Evolutionary conservation across 108 stramenopile genomes (phyloP), one percentile per base, ranked within the genome.

Genomic region (Skeletonema costatum): DNA sequence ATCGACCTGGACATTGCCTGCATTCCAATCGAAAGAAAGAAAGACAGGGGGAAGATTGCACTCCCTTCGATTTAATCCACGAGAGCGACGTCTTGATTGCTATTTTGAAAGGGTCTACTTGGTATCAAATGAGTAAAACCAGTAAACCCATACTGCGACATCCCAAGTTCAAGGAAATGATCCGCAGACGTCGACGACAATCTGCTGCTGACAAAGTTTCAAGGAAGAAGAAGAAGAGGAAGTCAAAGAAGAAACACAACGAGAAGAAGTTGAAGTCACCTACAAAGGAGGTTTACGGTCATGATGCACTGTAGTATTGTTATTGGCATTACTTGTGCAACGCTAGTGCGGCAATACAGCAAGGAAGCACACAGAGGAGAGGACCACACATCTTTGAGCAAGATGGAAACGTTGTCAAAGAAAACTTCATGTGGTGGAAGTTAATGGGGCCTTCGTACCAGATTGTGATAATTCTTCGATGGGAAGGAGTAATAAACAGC

Each of bases 131-230:
- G 81, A 66, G 70, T 25, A 73, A 76, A 59, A 82, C 76, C 5
- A 73, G 75, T 66, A 76, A 82, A 58, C 81, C 81, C 14, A 82
- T 82, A 29, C 68, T 82, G 38, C 71, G 71, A 32, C 76, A 82
- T 68, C 19, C 41, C 7, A 82, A 82, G 58, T 82, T 82, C 63
- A 38, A 66, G 29, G 75, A 82, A 38, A 82, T 82, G 75, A 73
- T 82, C 42, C 75, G 66, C 32, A 63, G 75, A 25, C 69, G 81
- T 3, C 70, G 59, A 33, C 38, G 61, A 35, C 14, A 13, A 41
- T 29, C 58, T 36, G 33, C 38, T 59, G 39, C 29, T 38, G 38
- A 21, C 33, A 31, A 51, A 13, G 68, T 12, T 56, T 4, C 17
- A 50, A 61, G 1, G 7, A 33, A 39, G 39, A 33, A 39, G 39